phyloP scores from a whole-genome alignment of 345 rosid species.

The Aethionema arabicum region DNA sequence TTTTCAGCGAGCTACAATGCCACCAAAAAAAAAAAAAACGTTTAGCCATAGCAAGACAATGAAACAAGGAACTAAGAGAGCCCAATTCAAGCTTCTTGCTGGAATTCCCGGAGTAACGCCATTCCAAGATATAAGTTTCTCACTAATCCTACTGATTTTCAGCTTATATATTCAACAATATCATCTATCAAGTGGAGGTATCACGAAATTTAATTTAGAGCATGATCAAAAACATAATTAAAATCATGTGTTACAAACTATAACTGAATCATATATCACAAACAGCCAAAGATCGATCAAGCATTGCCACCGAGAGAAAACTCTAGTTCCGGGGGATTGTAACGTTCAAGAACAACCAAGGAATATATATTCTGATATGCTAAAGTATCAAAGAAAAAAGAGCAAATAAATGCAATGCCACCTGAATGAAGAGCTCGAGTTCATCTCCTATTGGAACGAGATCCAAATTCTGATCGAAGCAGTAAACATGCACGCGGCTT shows the following conservation, averaged over 20 bases:
- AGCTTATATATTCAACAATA: no score
- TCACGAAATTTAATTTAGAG: neutral
- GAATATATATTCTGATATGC: neutral
- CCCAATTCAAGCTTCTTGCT: conserved; percentile 2
- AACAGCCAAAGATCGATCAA: neutral
- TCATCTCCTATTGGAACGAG: conserved; percentile 82
- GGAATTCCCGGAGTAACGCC: neutral
- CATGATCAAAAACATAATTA: conserved; percentile 6
- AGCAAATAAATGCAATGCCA: conserved; percentile 22
- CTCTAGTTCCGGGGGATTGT: neutral
- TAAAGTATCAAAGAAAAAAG: conserved; percentile 1
- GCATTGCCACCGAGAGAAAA: neutral
- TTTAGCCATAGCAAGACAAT: neutral
- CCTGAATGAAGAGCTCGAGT: conserved; percentile 88
- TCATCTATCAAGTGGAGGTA: no score
- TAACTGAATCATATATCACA: neutral
- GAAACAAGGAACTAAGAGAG: neutral
- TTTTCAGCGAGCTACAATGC: neutral
- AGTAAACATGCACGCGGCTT: conserved; percentile 94
- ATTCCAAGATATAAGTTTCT: neutral
- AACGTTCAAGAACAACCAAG: neutral
- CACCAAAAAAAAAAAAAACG: neutral
- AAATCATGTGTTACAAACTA: neutral
- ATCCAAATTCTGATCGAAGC: conserved; percentile 87
- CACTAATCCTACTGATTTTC: no score